Evolutionary conservation across 129 eudicot genomes (phyloP).

Genomic region (Daucus carota): DNA sequence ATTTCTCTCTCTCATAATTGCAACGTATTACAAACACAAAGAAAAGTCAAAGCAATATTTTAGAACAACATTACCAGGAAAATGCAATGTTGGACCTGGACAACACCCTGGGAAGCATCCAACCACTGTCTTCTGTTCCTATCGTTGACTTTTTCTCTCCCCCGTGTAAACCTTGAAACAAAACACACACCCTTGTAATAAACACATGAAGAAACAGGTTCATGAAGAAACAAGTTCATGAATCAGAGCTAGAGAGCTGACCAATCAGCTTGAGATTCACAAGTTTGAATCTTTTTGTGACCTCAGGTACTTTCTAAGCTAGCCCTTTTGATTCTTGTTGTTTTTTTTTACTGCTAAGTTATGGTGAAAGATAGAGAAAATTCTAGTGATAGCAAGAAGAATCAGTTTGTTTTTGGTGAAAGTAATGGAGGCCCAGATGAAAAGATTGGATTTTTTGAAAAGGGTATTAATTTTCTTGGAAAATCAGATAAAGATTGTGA

Average conservation of each 20-base stretch:
- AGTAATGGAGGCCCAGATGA: conserved; percentile 42
- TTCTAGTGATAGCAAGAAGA: conserved; percentile 24
- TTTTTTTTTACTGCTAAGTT: not conserved
- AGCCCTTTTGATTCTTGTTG: not conserved
- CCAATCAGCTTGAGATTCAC: not conserved
- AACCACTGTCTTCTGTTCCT: not conserved
- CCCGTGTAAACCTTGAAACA: not conserved
- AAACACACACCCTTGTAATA: not conserved
- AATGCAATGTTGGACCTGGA: not conserved
- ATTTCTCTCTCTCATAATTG: not conserved
- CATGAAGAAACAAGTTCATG: not conserved
- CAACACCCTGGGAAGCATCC: conserved; percentile 2
- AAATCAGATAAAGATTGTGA: conserved; percentile 18
- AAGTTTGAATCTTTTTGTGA: not conserved
- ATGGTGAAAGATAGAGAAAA: conserved; percentile 43
- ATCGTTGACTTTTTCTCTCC: not conserved
- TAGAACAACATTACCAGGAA: not conserved
- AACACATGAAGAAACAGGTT: not conserved
- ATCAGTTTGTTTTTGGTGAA: conserved; percentile 25
- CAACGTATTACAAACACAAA: not conserved
- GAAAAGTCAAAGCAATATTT: conserved; percentile 6
- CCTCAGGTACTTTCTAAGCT: conserved; percentile 22
- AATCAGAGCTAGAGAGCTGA: not conserved
- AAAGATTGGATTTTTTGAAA: conserved; percentile 34
- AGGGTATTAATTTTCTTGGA: conserved; percentile 38